Percentiles rank a stretch among this genome's conserved stretches.
These are phyloP conservation scores for Macrolepiota fuliginosa DNA, from an alignment of 768 basidiomycete species.

Conservation along the genomic window DNA sequence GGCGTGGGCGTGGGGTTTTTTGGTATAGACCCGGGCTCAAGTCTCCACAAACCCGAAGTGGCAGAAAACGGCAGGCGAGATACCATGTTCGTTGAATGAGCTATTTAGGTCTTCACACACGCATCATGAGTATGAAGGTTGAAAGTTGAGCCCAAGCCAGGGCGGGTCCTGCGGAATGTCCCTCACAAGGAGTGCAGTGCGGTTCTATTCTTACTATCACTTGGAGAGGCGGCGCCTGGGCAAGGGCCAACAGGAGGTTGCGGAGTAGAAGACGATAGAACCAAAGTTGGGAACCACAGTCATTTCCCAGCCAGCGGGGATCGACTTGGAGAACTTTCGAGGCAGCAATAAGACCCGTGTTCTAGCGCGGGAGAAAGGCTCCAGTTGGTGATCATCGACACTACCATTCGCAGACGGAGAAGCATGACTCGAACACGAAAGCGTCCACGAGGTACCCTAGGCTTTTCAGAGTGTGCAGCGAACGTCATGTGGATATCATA, in stretches of 20 bases:
- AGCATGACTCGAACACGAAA: background rate
- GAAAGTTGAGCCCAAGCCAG: background rate
- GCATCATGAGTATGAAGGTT: background rate
- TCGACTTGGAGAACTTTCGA: background rate
- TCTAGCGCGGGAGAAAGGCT: background rate
- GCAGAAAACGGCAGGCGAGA: constrained; percentile 1
- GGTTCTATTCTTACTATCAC: background rate
- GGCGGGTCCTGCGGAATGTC: background rate
- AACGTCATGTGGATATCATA: background rate
- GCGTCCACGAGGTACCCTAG: background rate
- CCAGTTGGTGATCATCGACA: background rate
- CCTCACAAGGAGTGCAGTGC: background rate
- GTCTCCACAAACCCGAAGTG: background rate
- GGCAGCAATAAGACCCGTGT: background rate
- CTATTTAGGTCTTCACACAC: background rate
- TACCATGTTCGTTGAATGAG: background rate
- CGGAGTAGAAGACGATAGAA: background rate
- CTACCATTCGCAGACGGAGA: background rate
- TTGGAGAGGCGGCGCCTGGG: background rate
- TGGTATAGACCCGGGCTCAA: background rate
- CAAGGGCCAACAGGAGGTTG: background rate
- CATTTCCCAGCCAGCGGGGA: background rate
- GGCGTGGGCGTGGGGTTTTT: background rate
- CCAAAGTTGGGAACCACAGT: background rate
- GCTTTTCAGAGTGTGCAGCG: background rate